These are phyloP conservation scores for Penicillium steckii DNA, from an alignment of 495 filamentous ascomycete species.

Conservation along the genomic window DNA sequence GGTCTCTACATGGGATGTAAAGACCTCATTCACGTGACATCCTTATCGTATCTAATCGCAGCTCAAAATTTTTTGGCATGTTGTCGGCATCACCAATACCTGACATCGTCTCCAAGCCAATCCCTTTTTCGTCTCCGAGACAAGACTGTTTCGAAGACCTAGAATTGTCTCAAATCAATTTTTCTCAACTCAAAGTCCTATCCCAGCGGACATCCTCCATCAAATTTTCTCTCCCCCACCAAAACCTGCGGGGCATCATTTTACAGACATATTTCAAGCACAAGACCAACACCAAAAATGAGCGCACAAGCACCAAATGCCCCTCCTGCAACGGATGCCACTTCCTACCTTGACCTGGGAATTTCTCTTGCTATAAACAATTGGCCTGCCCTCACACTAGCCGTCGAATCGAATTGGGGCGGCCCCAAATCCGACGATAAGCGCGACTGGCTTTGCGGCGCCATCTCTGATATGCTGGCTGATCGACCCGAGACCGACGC, in stretches of 20 bases:
- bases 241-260: constrained; percentile 13
- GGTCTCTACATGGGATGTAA: too few relatives aligned
- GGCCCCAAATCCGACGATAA: constrained; percentile 83
- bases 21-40: constrained; percentile 20
- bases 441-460: constrained; percentile 93
- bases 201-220: too few relatives aligned
- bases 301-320: constrained; percentile 16
- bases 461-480: constrained; percentile 76
- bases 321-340: constrained; percentile 19
- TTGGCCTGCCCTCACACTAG: constrained; percentile 85
- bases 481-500: constrained; percentile 72
- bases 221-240: background rate
- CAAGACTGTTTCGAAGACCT: too few relatives aligned
- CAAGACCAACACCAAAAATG: constrained; percentile 18
- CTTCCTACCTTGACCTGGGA: constrained; percentile 70
- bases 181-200: background rate
- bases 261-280: constrained; percentile 1
- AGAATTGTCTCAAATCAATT: too few relatives aligned
- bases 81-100: background rate
- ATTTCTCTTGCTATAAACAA: constrained; percentile 75
- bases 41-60: constrained; percentile 22
- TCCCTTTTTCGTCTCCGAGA: background rate
- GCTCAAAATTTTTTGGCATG: constrained; percentile 1
- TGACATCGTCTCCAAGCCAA: background rate
- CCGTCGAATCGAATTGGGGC: constrained; percentile 85